Base-by-base conservation (phyloP, 768 basidiomycete species). In the Tricholoma saponaceum region DNA sequence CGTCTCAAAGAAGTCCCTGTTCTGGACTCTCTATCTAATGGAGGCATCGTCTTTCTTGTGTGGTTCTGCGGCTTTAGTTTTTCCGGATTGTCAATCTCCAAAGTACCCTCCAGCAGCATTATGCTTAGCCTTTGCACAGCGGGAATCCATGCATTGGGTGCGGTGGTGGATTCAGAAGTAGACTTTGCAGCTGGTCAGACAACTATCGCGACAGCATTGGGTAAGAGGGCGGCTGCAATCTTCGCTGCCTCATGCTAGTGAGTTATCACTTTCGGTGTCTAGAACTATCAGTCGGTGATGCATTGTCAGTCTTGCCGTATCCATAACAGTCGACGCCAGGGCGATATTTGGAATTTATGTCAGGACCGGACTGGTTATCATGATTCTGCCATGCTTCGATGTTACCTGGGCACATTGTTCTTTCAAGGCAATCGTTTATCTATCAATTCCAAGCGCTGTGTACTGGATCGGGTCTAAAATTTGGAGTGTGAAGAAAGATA, bases 61-160 rank as follows among this genome's bases (percentile, higher is more conserved):
- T 63, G 59, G 62, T 60, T 63, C 28, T 60, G 61, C 55, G 61
- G 61, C 6, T 62, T 60, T 39, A 58, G 59, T 23, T 63, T 60
- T 47, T 63, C 62, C 13, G 56, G 59, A 20, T 51, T 51, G 22
- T 39, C 43, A 39, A 37, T 56, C 4, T 49, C 43, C 26, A 43
- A 60, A 14, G 39, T 55, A 32, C 51, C 59, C 35, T 49, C 44
- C 30, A 37, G 2, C 37, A 59, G 62, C 14, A 41, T 58, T 20
- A 47, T 60, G 59, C 46, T 63, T 50, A 50, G 59, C 41, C 47
- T 63, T 16, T 63, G 59, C 46, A 58, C 59, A 20, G 20, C 56
- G 10, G 62, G 50, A 16, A 56, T 63, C 22, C 62, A 63, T 58
- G 62, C 62, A n/a, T 41, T 63, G 28, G 62, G 56, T 14, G 62